phyloP scores from a whole-genome alignment of 2,329 filamentous ascomycete genomes.

The Colletotrichum filicis region DNA sequence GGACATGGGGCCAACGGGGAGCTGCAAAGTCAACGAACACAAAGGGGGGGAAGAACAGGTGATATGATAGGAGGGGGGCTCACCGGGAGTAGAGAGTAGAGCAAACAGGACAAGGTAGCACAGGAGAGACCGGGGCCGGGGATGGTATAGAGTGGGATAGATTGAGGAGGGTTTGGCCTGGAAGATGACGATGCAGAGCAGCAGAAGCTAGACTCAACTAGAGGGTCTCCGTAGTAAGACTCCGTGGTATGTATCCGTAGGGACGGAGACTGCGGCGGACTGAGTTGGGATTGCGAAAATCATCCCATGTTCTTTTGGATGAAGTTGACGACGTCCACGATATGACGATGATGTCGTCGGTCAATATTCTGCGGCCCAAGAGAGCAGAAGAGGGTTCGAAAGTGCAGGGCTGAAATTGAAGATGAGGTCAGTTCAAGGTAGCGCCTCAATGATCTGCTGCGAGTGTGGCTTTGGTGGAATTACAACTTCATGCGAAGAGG shows the following conservation, averaged over 20 bases:
- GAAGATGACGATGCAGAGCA: background rate
- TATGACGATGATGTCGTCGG: background rate
- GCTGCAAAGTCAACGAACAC: slow-evolving; percentile 5
- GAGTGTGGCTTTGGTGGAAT: slow-evolving; percentile 33
- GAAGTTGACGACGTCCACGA: background rate
- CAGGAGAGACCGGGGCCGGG: slow-evolving; percentile 1
- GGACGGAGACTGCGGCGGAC: no score
- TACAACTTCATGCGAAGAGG: slow-evolving; percentile 31
- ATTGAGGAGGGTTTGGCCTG: background rate
- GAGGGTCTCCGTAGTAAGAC: background rate
- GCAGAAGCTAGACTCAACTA: background rate
- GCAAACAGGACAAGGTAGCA: slow-evolving; percentile 2
- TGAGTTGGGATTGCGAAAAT: background rate
- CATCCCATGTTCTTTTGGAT: background rate
- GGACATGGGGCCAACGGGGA: background rate
- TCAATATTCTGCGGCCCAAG: background rate
- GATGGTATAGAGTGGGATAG: background rate
- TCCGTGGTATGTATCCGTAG: no score
- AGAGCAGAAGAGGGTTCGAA: background rate
- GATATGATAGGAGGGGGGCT: slow-evolving; percentile 3
- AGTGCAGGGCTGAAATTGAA: slow-evolving; percentile 23
- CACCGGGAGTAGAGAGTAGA: background rate
- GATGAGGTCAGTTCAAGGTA: slow-evolving; percentile 11
- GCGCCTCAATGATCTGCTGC: slow-evolving; percentile 34
- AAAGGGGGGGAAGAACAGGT: slow-evolving; percentile 20